Conservation (phyloP, 805 yeast species). For the Huiozyma naganishii region DNA sequence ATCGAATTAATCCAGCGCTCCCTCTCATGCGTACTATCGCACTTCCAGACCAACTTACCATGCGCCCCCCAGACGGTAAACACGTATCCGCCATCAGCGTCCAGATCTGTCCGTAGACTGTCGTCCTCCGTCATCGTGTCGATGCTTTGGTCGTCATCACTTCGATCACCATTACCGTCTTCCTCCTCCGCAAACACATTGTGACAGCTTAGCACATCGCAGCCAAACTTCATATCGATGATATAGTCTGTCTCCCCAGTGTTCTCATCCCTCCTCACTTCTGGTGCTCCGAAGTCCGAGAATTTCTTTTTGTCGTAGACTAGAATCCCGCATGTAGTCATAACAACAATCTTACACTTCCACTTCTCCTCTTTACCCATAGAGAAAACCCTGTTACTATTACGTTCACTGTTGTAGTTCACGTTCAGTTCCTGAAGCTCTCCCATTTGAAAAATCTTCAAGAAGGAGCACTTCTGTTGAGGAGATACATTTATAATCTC, state of each 20-base stretch:
- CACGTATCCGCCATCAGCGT: not conserved
- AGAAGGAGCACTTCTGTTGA: slow-evolving; percentile 12
- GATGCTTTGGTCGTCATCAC: not conserved
- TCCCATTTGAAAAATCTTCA: slow-evolving; percentile 27
- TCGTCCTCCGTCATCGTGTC: not conserved
- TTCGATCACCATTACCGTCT: not conserved
- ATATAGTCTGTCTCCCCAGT: slow-evolving; percentile 22
- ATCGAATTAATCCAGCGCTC: slow-evolving; percentile 48
- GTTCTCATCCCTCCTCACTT: slow-evolving; percentile 12
- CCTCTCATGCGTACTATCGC: slow-evolving; percentile 36
- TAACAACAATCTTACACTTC: slow-evolving; percentile 37
- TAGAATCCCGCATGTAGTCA: slow-evolving; percentile 41
- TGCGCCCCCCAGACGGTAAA: slow-evolving; percentile 2
- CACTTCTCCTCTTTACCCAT: slow-evolving; percentile 22
- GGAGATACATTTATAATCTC: too few species aligned
- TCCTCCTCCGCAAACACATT: slow-evolving; percentile 5
- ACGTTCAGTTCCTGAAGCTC: slow-evolving; percentile 29
- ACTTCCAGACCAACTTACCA: slow-evolving; percentile 31
- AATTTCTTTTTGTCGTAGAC: slow-evolving; percentile 28
- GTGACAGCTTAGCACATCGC: slow-evolving; percentile 3
- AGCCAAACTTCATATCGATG: slow-evolving; percentile 20
- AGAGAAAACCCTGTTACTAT: not conserved
- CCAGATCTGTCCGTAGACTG: not conserved
- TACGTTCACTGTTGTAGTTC: not conserved
- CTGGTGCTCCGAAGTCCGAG: slow-evolving; percentile 26